These are phyloP conservation scores for Phaeosphaeria sp. DNA, from an alignment of 2,329 filamentous ascomycete species.

Conservation along the genomic window DNA sequence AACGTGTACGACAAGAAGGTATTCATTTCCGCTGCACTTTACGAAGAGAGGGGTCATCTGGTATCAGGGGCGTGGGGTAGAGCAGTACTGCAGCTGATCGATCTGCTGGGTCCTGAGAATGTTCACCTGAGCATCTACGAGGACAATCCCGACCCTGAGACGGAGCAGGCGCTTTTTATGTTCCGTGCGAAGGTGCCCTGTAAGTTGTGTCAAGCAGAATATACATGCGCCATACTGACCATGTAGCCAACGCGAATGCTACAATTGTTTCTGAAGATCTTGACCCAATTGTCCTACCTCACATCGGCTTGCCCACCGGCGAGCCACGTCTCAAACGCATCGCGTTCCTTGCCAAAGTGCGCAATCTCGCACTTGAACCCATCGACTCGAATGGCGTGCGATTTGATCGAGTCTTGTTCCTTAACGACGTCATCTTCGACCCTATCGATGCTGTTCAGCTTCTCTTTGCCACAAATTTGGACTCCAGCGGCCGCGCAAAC, in stretches of 20 bases:
- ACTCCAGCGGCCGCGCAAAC: constrained; percentile 56
- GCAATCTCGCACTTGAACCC: constrained; percentile 72
- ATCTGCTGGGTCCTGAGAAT: constrained; percentile 71
- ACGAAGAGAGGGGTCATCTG: constrained; percentile 67
- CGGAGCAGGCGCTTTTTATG: constrained; percentile 60
- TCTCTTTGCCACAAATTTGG: constrained; percentile 68
- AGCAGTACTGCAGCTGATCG: constrained; percentile 66
- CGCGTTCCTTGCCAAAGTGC: constrained; percentile 73
- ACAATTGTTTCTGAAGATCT: constrained; percentile 67
- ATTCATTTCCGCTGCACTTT: constrained; percentile 76
- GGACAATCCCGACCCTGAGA: constrained; percentile 68
- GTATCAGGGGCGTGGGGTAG: constrained; percentile 70
- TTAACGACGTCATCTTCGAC: constrained; percentile 73
- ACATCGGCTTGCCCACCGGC: constrained; percentile 68
- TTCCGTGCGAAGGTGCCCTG: constrained; percentile 61
- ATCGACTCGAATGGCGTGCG: constrained; percentile 62
- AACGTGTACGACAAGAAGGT: constrained; percentile 68
- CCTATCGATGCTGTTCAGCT: constrained; percentile 66
- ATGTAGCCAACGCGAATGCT: constrained; percentile 44
- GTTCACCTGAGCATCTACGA: constrained; percentile 78
- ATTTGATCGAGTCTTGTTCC: constrained; percentile 66
- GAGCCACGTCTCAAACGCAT: constrained; percentile 73
- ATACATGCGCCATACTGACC: constrained; percentile 15
- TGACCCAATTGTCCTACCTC: constrained; percentile 63
- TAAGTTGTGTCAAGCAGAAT: constrained; percentile 22